Evolutionary conservation across 2,329 filamentous ascomycete genomes (phyloP).

Genomic region (Ophiosphaerella herpotricha): DNA sequence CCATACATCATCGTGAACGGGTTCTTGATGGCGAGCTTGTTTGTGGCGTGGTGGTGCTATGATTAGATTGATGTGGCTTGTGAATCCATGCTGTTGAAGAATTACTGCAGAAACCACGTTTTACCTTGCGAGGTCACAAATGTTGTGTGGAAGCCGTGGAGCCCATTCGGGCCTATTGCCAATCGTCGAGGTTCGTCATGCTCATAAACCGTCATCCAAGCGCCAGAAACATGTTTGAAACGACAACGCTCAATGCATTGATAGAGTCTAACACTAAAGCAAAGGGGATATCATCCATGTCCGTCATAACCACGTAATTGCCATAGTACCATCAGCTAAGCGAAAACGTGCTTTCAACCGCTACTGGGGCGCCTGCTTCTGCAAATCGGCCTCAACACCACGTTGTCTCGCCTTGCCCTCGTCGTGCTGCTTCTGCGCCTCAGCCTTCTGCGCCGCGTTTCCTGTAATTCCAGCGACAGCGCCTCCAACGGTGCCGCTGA

Average conservation of each 20-base stretch:
- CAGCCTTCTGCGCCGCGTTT: slow-evolving; percentile 66
- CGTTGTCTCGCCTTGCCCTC: slow-evolving; percentile 82
- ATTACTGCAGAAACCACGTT: too few relatives aligned
- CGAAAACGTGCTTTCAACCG: not conserved
- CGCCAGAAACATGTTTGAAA: not conserved
- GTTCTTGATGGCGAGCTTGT: slow-evolving; percentile 6
- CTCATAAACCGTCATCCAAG: too few relatives aligned
- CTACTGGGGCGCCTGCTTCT: slow-evolving; percentile 63
- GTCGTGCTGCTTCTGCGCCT: slow-evolving; percentile 73
- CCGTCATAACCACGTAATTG: not conserved
- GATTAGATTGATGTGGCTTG: slow-evolving; percentile 4
- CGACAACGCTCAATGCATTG: not conserved
- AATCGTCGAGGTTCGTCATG: too few relatives aligned
- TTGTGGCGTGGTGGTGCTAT: slow-evolving; percentile 9
- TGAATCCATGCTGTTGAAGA: too few relatives aligned
- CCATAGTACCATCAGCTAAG: not conserved
- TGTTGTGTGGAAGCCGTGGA: too few relatives aligned
- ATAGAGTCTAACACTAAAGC: slow-evolving; percentile 1
- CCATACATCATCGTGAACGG: slow-evolving; percentile 14
- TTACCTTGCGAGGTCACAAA: too few relatives aligned
- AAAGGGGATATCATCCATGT: slow-evolving; percentile 23
- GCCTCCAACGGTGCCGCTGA: slow-evolving; percentile 71
- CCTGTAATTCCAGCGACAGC: slow-evolving; percentile 75
- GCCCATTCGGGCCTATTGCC: too few relatives aligned
- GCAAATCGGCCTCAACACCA: slow-evolving; percentile 78